Conservation (phyloP, 192 early-diverging fungal genomes). For the Podila epigama region DNA sequence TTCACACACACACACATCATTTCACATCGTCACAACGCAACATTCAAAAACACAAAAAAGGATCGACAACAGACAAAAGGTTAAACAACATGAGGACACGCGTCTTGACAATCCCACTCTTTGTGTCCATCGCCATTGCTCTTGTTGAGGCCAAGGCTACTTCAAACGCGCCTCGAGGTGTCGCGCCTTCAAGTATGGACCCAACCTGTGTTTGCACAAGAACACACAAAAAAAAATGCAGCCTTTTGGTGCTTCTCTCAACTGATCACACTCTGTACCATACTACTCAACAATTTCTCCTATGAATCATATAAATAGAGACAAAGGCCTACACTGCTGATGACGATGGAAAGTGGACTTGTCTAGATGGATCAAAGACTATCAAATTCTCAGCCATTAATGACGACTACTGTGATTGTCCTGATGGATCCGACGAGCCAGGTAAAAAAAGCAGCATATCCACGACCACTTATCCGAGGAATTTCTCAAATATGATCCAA, state of each 20-base stretch:
- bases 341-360: conserved; percentile 57
- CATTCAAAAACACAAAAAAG: too few relatives aligned
- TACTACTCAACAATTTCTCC: background rate
- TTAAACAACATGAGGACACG: conserved; percentile 10
- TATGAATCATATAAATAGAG: conserved; percentile 3
- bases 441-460: conserved; percentile 54
- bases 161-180: conserved; percentile 10
- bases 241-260: background rate
- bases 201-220: background rate
- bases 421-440: conserved; percentile 95
- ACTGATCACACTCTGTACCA: background rate
- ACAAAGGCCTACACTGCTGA: conserved; percentile 15
- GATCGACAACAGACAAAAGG: too few relatives aligned
- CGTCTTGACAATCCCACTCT: conserved; percentile 11
- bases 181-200: conserved; percentile 32
- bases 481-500: background rate
- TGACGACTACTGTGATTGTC: conserved; percentile 98
- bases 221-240: background rate
- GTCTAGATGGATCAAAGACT: conserved; percentile 75
- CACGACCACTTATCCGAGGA: background rate
- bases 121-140: conserved; percentile 15
- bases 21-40: too few relatives aligned
- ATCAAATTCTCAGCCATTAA: conserved; percentile 83
- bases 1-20: too few relatives aligned
- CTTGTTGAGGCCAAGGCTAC: conserved; percentile 8